Evolutionary conservation across 2,329 filamentous ascomycete species (phyloP).

Genomic region (Aspergillus uvarum): DNA sequence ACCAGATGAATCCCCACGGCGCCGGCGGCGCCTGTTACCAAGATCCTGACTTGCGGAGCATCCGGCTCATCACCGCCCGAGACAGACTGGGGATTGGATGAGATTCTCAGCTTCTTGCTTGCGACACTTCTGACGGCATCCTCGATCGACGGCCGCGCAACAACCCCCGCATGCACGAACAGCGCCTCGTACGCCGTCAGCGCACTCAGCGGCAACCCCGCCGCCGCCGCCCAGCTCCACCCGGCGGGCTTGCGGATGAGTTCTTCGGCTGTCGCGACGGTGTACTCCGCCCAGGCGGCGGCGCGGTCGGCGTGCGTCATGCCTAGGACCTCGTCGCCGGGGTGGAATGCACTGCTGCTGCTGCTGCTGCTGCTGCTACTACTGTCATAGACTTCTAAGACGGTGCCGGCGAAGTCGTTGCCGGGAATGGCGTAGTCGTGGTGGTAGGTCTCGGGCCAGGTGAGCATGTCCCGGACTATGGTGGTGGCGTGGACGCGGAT

Average conservation of each 20-base stretch:
- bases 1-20: conserved; percentile 40
- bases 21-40: conserved; percentile 41
- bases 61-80: no score
- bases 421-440: conserved; percentile 21
- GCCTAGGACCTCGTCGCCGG: conserved; percentile 32
- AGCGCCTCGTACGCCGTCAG: conserved; percentile 35
- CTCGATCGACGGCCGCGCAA: neutral
- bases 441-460: conserved; percentile 30
- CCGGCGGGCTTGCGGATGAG: conserved; percentile 24
- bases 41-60: conserved; percentile 13
- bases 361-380: neutral
- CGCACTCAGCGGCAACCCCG: conserved; percentile 30
- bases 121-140: neutral
- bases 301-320: conserved; percentile 24
- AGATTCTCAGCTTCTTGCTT: neutral
- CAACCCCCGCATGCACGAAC: conserved; percentile 25
- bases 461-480: conserved; percentile 16
- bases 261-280: conserved; percentile 22
- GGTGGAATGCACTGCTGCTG: neutral
- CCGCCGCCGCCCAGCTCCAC: conserved; percentile 25
- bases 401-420: conserved; percentile 25
- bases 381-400: conserved; percentile 11
- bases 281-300: conserved; percentile 31
- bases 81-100: no score
- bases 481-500: conserved; percentile 17